Percentiles rank a stretch among this genome's conserved stretches.
Conservation (phyloP, 306 rosid species). For the Malus asiatica region DNA sequence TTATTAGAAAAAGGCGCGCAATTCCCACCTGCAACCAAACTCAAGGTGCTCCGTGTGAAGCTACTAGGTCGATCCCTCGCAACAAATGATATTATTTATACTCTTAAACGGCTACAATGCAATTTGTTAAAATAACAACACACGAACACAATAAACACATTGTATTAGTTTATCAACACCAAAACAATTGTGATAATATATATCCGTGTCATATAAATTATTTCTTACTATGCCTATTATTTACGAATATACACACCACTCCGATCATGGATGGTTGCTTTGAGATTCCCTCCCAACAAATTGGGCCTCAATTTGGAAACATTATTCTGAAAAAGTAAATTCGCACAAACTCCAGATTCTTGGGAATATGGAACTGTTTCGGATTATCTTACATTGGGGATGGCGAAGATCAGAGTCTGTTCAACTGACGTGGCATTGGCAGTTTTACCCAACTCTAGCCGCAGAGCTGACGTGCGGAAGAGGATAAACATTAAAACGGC, state of each 20-base stretch:
- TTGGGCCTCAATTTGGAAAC: not conserved
- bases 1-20: no score
- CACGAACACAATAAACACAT: rapidly evolving
- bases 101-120: rapidly evolving
- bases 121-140: not conserved
- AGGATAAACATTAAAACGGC: not conserved
- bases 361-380: not conserved
- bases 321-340: not conserved
- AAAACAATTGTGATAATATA: no score
- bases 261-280: not conserved
- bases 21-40: no score
- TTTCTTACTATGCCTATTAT: no score
- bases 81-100: no score
- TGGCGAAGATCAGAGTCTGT: not conserved
- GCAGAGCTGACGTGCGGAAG: not conserved
- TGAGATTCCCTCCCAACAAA: not conserved
- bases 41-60: no score
- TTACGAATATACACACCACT: not conserved
- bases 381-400: not conserved
- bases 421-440: not conserved
- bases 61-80: rapidly evolving
- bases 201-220: no score
- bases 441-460: not conserved
- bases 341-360: not conserved
- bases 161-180: no score